Evolutionary conservation across 257 asterid genomes (phyloP).

Genomic region (Voacanga thouarsii): DNA sequence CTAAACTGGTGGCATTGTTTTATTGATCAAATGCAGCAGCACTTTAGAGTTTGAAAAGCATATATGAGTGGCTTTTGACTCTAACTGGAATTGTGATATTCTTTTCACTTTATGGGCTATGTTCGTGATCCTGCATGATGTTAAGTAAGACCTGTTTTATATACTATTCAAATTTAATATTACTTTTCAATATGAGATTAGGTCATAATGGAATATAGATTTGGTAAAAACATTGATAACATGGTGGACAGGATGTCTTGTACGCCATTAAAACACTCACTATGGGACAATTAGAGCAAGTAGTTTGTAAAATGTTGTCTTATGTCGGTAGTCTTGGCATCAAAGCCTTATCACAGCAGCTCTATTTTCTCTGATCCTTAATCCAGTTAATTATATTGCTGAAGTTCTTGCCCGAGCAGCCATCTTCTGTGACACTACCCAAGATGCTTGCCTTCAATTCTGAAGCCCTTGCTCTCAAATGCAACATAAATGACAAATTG

Average conservation of each 20-base stretch:
- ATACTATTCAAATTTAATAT: too few species aligned
- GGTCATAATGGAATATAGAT: too few species aligned
- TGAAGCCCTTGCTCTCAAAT: constrained; percentile 35
- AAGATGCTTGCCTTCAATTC: constrained; percentile 31
- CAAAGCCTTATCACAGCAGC: neutral
- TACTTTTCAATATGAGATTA: too few species aligned
- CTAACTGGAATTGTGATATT: too few species aligned
- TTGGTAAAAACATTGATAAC: too few species aligned
- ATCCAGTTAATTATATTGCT: constrained; percentile 42
- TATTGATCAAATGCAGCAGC: neutral
- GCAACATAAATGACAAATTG: constrained; percentile 49
- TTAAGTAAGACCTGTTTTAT: too few species aligned
- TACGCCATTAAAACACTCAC: too few species aligned
- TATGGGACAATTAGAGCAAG: too few species aligned
- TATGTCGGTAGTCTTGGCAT: neutral
- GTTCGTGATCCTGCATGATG: neutral
- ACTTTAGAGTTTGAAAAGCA: neutral
- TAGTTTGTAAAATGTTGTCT: neutral
- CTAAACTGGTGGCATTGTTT: neutral
- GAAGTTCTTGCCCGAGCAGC: constrained; percentile 37
- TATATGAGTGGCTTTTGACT: neutral
- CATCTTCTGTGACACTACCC: constrained; percentile 27
- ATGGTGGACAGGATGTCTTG: too few species aligned
- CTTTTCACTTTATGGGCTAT: neutral
- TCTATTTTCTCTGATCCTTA: constrained; percentile 12